Percentiles rank a stretch among this genome's conserved stretches.
Evolutionary conservation across 2,329 filamentous ascomycete genomes (phyloP).

Genomic region (Endoconidiophora polonica): DNA sequence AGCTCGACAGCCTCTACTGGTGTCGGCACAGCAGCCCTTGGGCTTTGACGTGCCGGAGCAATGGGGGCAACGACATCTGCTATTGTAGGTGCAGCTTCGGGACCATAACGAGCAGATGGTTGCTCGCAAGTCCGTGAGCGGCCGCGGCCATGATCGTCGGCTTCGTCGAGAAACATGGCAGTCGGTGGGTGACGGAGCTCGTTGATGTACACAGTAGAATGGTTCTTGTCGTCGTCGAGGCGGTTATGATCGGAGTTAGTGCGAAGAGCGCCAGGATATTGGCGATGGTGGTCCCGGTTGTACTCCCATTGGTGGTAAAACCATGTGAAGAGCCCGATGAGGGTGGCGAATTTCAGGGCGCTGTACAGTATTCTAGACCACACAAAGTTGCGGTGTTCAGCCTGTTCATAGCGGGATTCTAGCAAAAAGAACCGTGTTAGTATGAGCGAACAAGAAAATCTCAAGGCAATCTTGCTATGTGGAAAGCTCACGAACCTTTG

Average conservation of each 20-base stretch:
- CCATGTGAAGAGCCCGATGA: constrained; percentile 8
- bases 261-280: no score
- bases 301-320: constrained; percentile 8
- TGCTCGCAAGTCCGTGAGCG: neutral
- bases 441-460: neutral
- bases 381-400: constrained; percentile 2
- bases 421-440: neutral
- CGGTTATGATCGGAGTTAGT: neutral
- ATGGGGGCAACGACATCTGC: no score
- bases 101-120: neutral
- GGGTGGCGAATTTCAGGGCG: constrained; percentile 5
- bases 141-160: neutral
- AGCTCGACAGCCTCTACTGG: neutral
- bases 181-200: neutral
- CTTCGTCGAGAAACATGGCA: neutral
- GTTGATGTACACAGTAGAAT: neutral
- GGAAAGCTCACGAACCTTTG: neutral
- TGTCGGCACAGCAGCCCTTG: neutral
- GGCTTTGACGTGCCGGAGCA: no score
- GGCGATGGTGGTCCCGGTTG: constrained; percentile 1
- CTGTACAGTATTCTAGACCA: constrained; percentile 4
- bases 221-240: neutral
- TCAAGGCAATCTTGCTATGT: no score
- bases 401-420: constrained; percentile 9
- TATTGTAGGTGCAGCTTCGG: no score